Evolutionary conservation across 805 yeast genomes (phyloP), one percentile per base, ranked within the genome.

Genomic region (Kuraishia piskuri): DNA sequence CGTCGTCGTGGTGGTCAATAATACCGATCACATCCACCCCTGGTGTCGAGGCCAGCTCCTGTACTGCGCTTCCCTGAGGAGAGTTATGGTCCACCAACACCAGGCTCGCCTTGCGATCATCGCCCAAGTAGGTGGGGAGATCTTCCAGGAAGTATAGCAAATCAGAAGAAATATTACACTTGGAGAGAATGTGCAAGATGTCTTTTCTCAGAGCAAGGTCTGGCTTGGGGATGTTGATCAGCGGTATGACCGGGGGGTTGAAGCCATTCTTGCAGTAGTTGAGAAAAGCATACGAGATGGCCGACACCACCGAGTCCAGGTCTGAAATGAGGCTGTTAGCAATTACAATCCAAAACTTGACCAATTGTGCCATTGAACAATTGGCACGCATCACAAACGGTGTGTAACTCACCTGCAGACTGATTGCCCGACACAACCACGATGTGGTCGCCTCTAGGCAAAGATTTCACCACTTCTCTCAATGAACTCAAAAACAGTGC

Each of bases 1-100:
- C 86, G 61, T 91, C 96, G 19, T 76, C 86, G 64, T 92, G 99
- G 64, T 92, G 99, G 64, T 92, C 99, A 23, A 94, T 79, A 6
- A 94, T 80, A 0, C 83, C 84, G 1, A 68, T 66, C 0, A 86
- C 82, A 4, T 66, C 59, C 7, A 54, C 62, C 5, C 66, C 50
- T 8, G 58, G 55, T 2, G 62, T 58, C 2, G 63, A 52, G 12
- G 70, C 60, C 48, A 64, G 64, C 8, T 62, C 55, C 19, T 61
- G 63, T 52, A 77, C 61, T 1, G 69, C 64, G 25, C 62, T 74
- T 14, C 83, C 87, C 58, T 78, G 90, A 23, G 84, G 73, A 36
- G 72, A 71, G 61, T 92, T 90, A 68, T 90, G 96, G 64, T 92
- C 99, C 1, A 94, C 97, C 44, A 92, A 69, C 2, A 83, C 73